Base-by-base conservation (phyloP, 768 basidiomycete species). In the Boletus pseudo-olivaceus region DNA sequence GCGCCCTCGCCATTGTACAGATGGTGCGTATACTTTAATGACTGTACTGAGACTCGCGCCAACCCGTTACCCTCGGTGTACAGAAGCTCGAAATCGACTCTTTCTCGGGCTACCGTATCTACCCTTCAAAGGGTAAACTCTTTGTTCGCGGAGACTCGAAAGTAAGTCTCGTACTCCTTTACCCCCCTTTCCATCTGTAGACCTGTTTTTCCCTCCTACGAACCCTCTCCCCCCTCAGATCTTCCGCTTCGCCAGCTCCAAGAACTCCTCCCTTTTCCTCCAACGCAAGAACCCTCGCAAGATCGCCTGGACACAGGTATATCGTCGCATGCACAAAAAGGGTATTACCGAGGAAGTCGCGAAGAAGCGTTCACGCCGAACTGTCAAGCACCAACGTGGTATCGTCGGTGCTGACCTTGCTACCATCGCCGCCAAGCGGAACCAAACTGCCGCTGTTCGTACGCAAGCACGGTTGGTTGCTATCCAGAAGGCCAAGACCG, bases 231-330 rank as follows among this genome's bases (percentile, higher is more conserved):
- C 9, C n/a, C 15, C 14, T 11, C 34, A 96, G 93, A 83, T 93
- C 72, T 98, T 96, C 89, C 93, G 96, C 73, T 98, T 98, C 78
- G 81, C 87, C 64, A 79, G 75, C 72, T 90, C 91, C 60, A 98
- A 98, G 84, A 90, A 85, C 69, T 82, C 94, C 58, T 98, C 96
- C 57, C 88, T 99, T 62, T 98, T 98, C 87, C 79, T 90, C 55
- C 97, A 99, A 76, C 91, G 96, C 79, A 99, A 99, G 82, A 98
- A 99, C 82, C 97, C 97, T 49, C 92, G 97, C 72, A 98, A 98
- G 85, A 94, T 98, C 77, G 88, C 96, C 60, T 98, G 96, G 96
- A 98, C 96, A 37, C 76, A 79, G 66, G 83, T 89, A 58, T 96
- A 90, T 82, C 89, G 92, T 62, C 89, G 94, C 66, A 92, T 97